phyloP scores from a whole-genome alignment of 352 stramenopile genomes.

The Phytophthora fragariaefolia region DNA sequence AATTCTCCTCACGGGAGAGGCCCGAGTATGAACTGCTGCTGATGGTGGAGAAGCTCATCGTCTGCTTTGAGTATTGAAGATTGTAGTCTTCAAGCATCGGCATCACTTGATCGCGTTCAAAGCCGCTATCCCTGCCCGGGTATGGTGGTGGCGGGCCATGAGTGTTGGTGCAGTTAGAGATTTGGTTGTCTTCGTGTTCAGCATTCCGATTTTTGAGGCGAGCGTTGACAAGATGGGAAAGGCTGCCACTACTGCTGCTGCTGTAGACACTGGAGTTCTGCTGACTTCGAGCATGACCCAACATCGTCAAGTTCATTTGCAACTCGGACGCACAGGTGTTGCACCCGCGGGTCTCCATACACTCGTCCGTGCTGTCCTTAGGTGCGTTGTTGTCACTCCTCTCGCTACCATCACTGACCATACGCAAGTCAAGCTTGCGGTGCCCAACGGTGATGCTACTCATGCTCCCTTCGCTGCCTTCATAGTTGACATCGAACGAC shows the following conservation, averaged over 20 bases:
- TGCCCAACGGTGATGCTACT: conserved; percentile 18
- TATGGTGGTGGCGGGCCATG: conserved; percentile 22
- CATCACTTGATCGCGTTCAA: conserved; percentile 27
- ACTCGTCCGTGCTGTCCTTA: conserved; percentile 31
- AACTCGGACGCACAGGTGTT: conserved; percentile 40
- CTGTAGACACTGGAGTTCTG: conserved; percentile 23
- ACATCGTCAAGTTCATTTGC: conserved; percentile 42
- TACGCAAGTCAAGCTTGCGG: conserved; percentile 19
- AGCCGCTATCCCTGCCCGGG: conserved; percentile 11
- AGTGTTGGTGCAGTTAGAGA: not conserved
- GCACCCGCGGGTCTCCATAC: conserved; percentile 47
- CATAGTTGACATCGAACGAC: conserved; percentile 40
- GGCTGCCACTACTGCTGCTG: conserved; percentile 23
- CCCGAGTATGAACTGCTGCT: conserved; percentile 55
- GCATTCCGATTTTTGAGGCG: not conserved
- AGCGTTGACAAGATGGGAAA: conserved; percentile 35
- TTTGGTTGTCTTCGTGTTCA: conserved; percentile 2
- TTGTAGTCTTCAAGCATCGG: conserved; percentile 22
- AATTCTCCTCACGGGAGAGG: conserved; percentile 40
- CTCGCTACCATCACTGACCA: conserved; percentile 17
- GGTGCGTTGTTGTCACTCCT: conserved; percentile 29
- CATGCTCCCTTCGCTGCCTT: conserved; percentile 7
- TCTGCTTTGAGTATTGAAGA: conserved; percentile 26
- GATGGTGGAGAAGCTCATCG: conserved; percentile 56
- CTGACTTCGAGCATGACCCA: conserved; percentile 9